A percentile compares a stretch with the other conserved stretches of the same genome.
Conservation (phyloP, 805 yeast genomes). For the Metschnikowia continentalis region DNA sequence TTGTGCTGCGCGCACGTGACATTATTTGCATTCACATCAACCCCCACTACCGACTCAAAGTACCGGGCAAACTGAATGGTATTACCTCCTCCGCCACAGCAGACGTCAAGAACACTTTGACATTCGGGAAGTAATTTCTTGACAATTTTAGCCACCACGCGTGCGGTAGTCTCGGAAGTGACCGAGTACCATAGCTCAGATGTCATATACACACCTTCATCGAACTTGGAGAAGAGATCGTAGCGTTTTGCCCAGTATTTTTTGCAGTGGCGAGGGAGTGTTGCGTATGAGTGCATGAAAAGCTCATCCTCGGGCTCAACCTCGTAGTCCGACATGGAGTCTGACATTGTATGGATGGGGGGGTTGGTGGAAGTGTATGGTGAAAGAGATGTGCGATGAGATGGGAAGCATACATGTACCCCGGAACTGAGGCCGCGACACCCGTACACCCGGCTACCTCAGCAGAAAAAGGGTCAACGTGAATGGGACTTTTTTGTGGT, state of each 20-base stretch:
- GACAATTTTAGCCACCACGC: conserved; percentile 52
- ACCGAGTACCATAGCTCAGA: conserved; percentile 82
- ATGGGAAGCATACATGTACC: neutral
- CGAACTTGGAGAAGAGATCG: conserved; percentile 55
- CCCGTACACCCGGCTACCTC: neutral
- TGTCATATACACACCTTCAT: conserved; percentile 65
- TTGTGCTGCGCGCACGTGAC: conserved; percentile 65
- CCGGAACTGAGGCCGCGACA: neutral
- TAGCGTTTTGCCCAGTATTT: conserved; percentile 66
- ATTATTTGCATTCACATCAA: conserved; percentile 59
- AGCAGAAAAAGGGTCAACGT: neutral
- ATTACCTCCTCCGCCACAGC: conserved; percentile 89
- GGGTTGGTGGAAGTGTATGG: too few species aligned
- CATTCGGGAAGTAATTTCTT: conserved; percentile 49
- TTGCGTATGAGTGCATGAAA: conserved; percentile 34
- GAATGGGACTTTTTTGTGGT: neutral
- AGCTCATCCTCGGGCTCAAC: conserved; percentile 23
- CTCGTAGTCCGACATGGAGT: conserved; percentile 9
- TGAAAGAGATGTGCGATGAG: neutral
- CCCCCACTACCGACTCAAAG: conserved; percentile 55
- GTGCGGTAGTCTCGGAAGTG: conserved; percentile 76
- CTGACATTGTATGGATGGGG: too few species aligned
- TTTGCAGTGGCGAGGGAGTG: conserved; percentile 37
- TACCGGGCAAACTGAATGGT: conserved; percentile 65
- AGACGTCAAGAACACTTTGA: conserved; percentile 54